A percentile compares a stretch with the other conserved stretches of the same genome.
Conservation (phyloP, 768 basidiomycete genomes). For the Boletus sp. region DNA sequence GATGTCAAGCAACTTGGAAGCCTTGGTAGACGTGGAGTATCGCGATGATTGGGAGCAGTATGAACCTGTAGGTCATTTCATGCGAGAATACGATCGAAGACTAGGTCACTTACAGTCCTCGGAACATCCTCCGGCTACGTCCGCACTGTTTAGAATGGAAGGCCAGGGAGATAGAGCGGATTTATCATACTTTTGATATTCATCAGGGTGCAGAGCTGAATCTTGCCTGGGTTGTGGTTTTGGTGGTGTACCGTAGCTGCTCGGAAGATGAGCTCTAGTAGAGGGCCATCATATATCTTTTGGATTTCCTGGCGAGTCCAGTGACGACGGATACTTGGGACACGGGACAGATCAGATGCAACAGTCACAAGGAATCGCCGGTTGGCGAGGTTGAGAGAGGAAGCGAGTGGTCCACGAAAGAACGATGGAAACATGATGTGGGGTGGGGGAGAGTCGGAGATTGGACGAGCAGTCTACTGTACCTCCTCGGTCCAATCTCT, state of each 20-base stretch:
- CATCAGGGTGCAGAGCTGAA: slow-evolving; percentile 96
- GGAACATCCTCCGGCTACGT: slow-evolving; percentile 84
- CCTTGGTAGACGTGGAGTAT: slow-evolving; percentile 85
- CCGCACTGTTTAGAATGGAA: slow-evolving; percentile 5
- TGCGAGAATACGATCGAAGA: not conserved
- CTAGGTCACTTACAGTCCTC: slow-evolving; percentile 78
- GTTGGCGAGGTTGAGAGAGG: slow-evolving; percentile 21
- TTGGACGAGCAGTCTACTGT: slow-evolving; percentile 1
- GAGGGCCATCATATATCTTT: slow-evolving; percentile 76
- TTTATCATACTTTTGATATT: slow-evolving; percentile 89
- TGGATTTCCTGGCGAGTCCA: slow-evolving; percentile 84
- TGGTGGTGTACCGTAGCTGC: slow-evolving; percentile 82
- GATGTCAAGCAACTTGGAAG: slow-evolving; percentile 80
- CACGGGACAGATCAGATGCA: slow-evolving; percentile 13
- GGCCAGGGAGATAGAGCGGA: slow-evolving; percentile 24
- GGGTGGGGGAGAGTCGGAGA: slow-evolving; percentile 1
- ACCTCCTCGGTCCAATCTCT: not conserved
- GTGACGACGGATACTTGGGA: slow-evolving; percentile 44
- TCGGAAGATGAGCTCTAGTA: slow-evolving; percentile 86
- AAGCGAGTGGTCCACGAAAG: slow-evolving; percentile 5
- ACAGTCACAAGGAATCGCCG: slow-evolving; percentile 61
- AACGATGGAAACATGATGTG: slow-evolving; percentile 11
- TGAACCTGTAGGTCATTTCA: slow-evolving; percentile 53
- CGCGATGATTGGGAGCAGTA: slow-evolving; percentile 98
- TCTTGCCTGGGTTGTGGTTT: slow-evolving; percentile 83